Conservation (phyloP, 345 rosid genomes). For the Eucalyptus erythrocorys region DNA sequence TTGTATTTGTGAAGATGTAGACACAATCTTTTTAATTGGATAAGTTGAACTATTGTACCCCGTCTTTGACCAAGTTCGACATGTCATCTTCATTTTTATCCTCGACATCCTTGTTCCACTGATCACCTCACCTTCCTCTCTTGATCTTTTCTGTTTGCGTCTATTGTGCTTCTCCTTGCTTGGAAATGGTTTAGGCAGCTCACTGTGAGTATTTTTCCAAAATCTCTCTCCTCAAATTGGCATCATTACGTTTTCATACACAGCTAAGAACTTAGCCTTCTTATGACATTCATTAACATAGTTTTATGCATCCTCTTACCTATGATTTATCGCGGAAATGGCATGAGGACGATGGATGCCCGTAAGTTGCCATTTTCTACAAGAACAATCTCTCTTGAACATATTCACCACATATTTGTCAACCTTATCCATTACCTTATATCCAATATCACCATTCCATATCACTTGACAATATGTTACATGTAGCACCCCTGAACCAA, state of each 20-base stretch:
- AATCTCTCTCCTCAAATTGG: not conserved
- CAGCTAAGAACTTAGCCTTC: not conserved
- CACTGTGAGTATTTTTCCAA: not conserved
- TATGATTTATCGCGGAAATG: not conserved
- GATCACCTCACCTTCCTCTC: not conserved
- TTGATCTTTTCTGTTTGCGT: not conserved
- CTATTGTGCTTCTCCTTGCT: rapidly evolving
- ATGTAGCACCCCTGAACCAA: too few species aligned
- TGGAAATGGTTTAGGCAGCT: not conserved
- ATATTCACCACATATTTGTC: not conserved
- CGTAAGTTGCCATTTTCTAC: not conserved
- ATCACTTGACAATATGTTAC: too few species aligned
- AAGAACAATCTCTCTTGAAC: not conserved
- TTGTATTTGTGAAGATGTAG: not conserved
- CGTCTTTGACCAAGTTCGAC: not conserved
- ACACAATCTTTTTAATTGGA: not conserved
- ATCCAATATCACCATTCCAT: too few species aligned
- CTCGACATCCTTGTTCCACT: not conserved
- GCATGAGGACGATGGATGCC: not conserved
- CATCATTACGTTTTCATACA: not conserved
- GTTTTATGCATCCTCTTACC: not conserved
- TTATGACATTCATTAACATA: not conserved
- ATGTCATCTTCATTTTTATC: not conserved
- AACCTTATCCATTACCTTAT: too few species aligned
- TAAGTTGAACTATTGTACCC: not conserved